Base-by-base conservation (phyloP, 495 filamentous ascomycete species). In the Xylaria intraflava region DNA sequence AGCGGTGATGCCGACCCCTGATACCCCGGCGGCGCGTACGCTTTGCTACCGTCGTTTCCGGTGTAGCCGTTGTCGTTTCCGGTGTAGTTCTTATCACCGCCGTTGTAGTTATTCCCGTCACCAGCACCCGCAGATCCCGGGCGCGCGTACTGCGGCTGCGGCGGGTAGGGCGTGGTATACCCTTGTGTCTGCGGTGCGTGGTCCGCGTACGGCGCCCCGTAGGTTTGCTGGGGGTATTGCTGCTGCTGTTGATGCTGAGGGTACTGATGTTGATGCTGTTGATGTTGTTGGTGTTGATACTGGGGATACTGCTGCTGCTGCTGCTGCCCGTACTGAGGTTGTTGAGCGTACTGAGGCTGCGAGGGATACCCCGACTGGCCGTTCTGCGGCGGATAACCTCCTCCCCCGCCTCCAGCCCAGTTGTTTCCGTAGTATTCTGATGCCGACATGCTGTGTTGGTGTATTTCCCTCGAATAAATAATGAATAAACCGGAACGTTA, bases 341-440 rank as follows among this genome's bases (percentile, higher is more conserved):
- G 47, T 9, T 50, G 64, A 5, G 58, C 55, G 55, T 68, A 61
- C 30, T 68, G 61, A 20, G 59, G 64, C 14, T 60, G 64, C 11
- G 57, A 52, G 8, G 59, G 59, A 23, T 66, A 64, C 1, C 56
- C 56, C 1, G 58, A 59, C 12, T 67, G 63, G n/a, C n/a, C n/a
- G 36, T 52, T 58, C 16, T 60, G 55, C 6, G 57, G 62, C 19
- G 60, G 57, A 29, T 67, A 65, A 39, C 20, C 17, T 23, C 48
- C 48, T 17, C 46, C 46, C 9, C 46, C 46, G 0, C 30, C 29
- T 0, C 35, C 22, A 2, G 31, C 46, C 6, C 46, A 20, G 35
- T 33, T 38, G 24, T 56, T 61, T 2, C 62, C 60, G 59, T 70
- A 72, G 49, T 70, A 72, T 26, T 71, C 67, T 41, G 59, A 49